Evolutionary conservation across 352 stramenopile genomes (phyloP).

Genomic region (Pythium myriotylum): DNA sequence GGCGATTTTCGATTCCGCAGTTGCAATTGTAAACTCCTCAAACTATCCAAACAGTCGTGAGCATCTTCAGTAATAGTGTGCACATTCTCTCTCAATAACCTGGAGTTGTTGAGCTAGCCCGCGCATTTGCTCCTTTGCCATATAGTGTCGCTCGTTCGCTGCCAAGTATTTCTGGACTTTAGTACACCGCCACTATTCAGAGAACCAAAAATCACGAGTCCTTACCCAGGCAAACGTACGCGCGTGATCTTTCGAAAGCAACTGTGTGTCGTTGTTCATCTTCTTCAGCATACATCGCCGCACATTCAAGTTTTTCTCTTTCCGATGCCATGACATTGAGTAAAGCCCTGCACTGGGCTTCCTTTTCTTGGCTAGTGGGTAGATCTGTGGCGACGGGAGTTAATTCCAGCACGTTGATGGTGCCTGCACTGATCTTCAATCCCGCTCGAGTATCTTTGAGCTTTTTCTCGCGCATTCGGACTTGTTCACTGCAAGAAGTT

Average conservation of each 20-base stretch:
- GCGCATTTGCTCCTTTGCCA: conserved; percentile 10
- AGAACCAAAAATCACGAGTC: not conserved
- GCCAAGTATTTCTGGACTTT: too few species aligned
- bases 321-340: conserved; percentile 1
- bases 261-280: too few species aligned
- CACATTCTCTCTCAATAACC: conserved; percentile 1
- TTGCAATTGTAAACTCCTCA: not conserved
- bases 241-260: too few species aligned
- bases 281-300: too few species aligned
- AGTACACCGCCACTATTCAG: too few species aligned
- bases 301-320: not conserved
- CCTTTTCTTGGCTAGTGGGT: not conserved
- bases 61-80: not conserved
- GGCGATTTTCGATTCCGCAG: not conserved
- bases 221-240: too few species aligned
- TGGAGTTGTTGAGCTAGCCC: not conserved
- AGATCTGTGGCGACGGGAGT: not conserved
- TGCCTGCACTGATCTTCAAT: not conserved
- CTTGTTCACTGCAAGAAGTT: conserved; percentile 2
- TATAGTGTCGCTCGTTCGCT: not conserved
- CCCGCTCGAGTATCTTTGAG: not conserved
- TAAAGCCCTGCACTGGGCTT: conserved; percentile 3
- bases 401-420: not conserved
- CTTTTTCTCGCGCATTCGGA: conserved; percentile 10
- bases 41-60: not conserved